Evolutionary conservation across 495 filamentous ascomycete species (phyloP).

Genomic region (Aspergillus nanangensis): DNA sequence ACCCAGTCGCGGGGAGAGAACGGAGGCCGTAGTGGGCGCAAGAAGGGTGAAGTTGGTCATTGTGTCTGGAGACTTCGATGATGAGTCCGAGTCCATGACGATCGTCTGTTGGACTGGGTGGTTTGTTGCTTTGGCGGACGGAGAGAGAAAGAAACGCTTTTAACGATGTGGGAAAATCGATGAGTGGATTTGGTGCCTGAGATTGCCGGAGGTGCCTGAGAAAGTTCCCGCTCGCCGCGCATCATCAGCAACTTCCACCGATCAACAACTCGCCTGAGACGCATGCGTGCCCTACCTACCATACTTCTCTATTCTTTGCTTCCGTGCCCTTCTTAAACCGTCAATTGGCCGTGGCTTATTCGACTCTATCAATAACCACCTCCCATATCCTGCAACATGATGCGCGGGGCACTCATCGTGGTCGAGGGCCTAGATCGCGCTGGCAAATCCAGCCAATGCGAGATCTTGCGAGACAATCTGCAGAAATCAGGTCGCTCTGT

Average conservation of each 20-base stretch:
- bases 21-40: conserved; percentile 16
- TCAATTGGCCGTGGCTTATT: too few relatives aligned
- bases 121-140: too few relatives aligned
- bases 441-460: conserved; percentile 93
- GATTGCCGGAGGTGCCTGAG: conserved; percentile 5
- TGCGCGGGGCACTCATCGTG: conserved; percentile 73
- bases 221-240: background rate
- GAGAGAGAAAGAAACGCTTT: background rate
- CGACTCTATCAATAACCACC: too few relatives aligned
- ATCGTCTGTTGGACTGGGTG: conserved; percentile 4
- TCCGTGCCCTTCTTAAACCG: too few relatives aligned
- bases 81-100: conserved; percentile 25
- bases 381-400: too few relatives aligned
- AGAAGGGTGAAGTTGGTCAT: conserved; percentile 32
- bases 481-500: conserved; percentile 58
- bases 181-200: background rate
- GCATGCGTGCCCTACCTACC: too few relatives aligned
- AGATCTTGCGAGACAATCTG: conserved; percentile 61
- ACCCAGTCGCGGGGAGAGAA: conserved; percentile 54
- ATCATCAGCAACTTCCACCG: conserved; percentile 2
- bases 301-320: too few relatives aligned
- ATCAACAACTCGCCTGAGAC: too few relatives aligned
- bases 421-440: conserved; percentile 93
- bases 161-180: background rate
- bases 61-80: conserved; percentile 8